A percentile compares a stretch with the other conserved stretches of the same genome.
phyloP scores from a whole-genome alignment of 1,139 yeast genomes.

The Saccharomyces hybrid region DNA sequence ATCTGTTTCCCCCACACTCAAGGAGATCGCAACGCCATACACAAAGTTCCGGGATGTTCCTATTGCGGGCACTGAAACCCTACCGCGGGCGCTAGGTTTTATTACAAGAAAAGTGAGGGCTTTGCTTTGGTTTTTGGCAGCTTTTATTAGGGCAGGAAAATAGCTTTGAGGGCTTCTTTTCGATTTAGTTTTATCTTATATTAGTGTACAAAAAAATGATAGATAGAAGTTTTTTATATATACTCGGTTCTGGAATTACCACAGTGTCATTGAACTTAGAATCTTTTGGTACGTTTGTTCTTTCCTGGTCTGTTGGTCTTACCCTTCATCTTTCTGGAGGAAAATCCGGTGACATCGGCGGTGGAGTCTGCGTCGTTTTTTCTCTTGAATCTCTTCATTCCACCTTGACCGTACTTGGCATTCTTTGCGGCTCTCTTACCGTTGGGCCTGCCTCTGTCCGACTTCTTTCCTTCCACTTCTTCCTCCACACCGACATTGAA shows the following conservation, averaged over 20 bases:
- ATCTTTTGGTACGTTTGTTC: conserved; percentile 44
- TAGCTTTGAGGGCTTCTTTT: background rate
- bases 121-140: background rate
- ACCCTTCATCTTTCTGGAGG: conserved; percentile 47
- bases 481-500: conserved; percentile 83
- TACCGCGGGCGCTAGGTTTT: background rate
- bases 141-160: background rate
- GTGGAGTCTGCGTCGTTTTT: conserved; percentile 70
- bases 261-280: conserved; percentile 6
- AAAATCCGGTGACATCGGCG: conserved; percentile 60
- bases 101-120: background rate
- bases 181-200: background rate
- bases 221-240: background rate
- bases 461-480: conserved; percentile 36
- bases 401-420: conserved; percentile 63
- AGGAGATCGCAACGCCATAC: background rate
- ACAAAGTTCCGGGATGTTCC: background rate
- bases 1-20: background rate
- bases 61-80: background rate
- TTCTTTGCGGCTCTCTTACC: conserved; percentile 63
- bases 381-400: conserved; percentile 66
- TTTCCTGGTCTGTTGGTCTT: conserved; percentile 65
- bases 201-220: background rate
- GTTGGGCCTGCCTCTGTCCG: conserved; percentile 42
- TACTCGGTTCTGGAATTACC: conserved; percentile 78